Evolutionary conservation across 2,329 filamentous ascomycete genomes (phyloP).

Genomic region (Periconia digitata): DNA sequence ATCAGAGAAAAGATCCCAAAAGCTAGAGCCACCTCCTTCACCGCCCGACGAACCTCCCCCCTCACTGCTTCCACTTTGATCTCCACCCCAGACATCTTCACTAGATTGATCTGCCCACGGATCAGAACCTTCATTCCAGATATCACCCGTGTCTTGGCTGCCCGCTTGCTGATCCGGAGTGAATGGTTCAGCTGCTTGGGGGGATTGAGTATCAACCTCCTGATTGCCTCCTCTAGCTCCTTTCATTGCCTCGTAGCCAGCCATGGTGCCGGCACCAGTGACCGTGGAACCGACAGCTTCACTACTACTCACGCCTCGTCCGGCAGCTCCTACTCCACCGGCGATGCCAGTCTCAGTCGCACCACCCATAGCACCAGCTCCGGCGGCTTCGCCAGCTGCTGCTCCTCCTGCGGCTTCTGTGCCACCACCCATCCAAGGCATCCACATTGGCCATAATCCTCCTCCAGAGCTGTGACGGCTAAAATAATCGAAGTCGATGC

Average conservation of each 20-base stretch:
- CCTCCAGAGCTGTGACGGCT: constrained; percentile 58
- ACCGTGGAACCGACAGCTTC: constrained; percentile 46
- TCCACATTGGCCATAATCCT: constrained; percentile 49
- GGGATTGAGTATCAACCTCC: constrained; percentile 26
- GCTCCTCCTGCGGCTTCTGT: constrained; percentile 45
- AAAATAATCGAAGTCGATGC: constrained; percentile 69
- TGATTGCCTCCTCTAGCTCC: constrained; percentile 44
- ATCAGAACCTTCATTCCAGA: constrained; percentile 31
- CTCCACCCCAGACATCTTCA: constrained; percentile 34
- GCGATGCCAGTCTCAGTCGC: constrained; percentile 46
- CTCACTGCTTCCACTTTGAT: constrained; percentile 16
- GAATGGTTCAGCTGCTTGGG: constrained; percentile 24
- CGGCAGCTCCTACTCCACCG: constrained; percentile 53
- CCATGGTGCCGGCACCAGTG: constrained; percentile 59
- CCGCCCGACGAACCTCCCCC: constrained; percentile 29
- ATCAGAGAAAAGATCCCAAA: background rate
- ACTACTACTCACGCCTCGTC: constrained; percentile 40
- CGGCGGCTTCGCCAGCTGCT: constrained; percentile 39
- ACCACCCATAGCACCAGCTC: constrained; percentile 41
- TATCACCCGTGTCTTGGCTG: constrained; percentile 22
- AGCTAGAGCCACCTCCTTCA: constrained; percentile 19
- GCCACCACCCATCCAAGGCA: constrained; percentile 52
- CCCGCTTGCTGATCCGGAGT: constrained; percentile 19
- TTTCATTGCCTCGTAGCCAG: constrained; percentile 65
- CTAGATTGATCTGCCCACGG: constrained; percentile 23